Percentiles rank a stretch among this genome's conserved stretches.
Conservation (phyloP, 768 basidiomycete genomes). For the Guyanaporus albipodus region DNA sequence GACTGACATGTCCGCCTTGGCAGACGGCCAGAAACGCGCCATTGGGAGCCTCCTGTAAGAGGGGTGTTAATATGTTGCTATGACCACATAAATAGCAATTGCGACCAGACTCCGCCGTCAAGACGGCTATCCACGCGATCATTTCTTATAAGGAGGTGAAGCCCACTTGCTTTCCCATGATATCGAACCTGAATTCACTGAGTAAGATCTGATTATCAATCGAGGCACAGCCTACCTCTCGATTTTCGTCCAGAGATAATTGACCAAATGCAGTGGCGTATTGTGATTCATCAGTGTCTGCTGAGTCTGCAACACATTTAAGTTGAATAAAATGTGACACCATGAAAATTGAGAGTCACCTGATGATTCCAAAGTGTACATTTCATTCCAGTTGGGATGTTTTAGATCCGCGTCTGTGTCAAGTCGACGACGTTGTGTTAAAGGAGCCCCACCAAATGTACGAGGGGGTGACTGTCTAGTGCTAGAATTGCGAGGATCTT, state of each 20-base stretch:
- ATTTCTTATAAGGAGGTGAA: slow-evolving; percentile 67
- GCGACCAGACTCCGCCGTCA: slow-evolving; percentile 65
- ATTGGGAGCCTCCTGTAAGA: slow-evolving; percentile 60
- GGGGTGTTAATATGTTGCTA: slow-evolving; percentile 12
- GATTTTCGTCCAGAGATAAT: slow-evolving; percentile 71
- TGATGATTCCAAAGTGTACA: slow-evolving; percentile 55
- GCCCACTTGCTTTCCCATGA: slow-evolving; percentile 73
- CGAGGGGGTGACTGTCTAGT: slow-evolving; percentile 20
- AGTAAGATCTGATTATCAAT: slow-evolving; percentile 7
- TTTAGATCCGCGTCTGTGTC: slow-evolving; percentile 16
- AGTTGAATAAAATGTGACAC: slow-evolving; percentile 4
- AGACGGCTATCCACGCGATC: slow-evolving; percentile 64
- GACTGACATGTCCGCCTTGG: slow-evolving; percentile 37
- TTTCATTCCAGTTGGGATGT: slow-evolving; percentile 50
- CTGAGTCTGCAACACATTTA: slow-evolving; percentile 26
- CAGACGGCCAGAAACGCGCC: slow-evolving; percentile 70
- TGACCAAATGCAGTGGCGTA: slow-evolving; percentile 62
- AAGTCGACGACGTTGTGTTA: slow-evolving; percentile 47
- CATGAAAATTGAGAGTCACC: slow-evolving; percentile 17
- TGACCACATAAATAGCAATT: slow-evolving; percentile 11
- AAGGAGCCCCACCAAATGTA: slow-evolving; percentile 33
- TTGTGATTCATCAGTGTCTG: slow-evolving; percentile 37
- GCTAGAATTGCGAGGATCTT: slow-evolving; percentile 6
- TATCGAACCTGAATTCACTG: slow-evolving; percentile 63
- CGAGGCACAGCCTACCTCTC: slow-evolving; percentile 45